Evolutionary conservation across 2,329 filamentous ascomycete species (phyloP).

Genomic region (Atkinsonella texensis): DNA sequence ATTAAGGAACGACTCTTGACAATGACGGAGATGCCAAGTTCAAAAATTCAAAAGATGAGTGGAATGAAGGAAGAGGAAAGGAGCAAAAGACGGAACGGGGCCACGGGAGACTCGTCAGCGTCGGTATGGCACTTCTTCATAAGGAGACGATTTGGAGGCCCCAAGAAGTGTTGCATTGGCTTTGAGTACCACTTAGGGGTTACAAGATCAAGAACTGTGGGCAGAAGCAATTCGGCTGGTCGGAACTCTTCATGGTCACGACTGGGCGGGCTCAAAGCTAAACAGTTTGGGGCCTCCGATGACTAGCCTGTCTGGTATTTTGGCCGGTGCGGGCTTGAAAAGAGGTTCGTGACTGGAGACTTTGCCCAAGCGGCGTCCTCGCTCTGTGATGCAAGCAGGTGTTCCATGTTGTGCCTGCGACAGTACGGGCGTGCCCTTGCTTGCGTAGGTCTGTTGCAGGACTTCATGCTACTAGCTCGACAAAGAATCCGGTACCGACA

Average conservation of each 20-base stretch:
- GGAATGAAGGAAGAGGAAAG: not conserved
- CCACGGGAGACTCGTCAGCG: not conserved
- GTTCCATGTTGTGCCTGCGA: not conserved
- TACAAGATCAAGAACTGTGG: not conserved
- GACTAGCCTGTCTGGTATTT: conserved; percentile 3
- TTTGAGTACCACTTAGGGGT: not conserved
- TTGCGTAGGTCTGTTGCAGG: not conserved
- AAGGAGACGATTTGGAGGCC: not conserved
- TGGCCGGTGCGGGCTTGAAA: not conserved
- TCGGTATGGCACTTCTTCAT: not conserved
- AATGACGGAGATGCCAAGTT: not conserved
- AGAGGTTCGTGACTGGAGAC: conserved; percentile 4
- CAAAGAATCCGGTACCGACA: not conserved
- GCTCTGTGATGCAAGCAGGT: not conserved
- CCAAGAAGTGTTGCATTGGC: not conserved
- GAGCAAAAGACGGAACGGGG: not conserved
- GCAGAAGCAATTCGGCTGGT: not conserved
- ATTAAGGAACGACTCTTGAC: not conserved
- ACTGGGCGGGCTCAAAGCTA: not conserved
- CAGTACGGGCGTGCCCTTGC: not conserved
- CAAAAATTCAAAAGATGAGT: not conserved
- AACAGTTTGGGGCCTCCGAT: not conserved
- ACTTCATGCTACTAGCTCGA: not conserved
- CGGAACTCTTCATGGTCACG: not conserved
- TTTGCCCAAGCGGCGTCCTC: not conserved